A percentile compares a stretch with the other conserved stretches of the same genome.
phyloP scores from a whole-genome alignment of 106 monocot genomes.

The Acanthochlamys bracteata region DNA sequence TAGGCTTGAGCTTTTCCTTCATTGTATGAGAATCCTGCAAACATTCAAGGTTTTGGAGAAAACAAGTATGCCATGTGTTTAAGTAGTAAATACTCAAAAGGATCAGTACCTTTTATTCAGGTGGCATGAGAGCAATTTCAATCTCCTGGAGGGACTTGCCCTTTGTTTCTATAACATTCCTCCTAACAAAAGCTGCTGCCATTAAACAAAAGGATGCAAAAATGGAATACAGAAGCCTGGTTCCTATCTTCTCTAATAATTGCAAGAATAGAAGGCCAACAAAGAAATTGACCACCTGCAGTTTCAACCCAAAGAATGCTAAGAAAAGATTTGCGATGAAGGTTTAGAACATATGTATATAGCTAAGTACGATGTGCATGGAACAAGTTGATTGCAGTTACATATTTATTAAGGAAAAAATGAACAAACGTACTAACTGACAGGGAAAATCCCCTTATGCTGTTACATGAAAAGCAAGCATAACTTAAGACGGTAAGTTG shows the following conservation, averaged over 20 bases:
- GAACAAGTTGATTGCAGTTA: too few relatives aligned
- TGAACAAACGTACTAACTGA: too few relatives aligned
- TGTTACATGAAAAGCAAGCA: too few relatives aligned
- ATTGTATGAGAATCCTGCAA: too few relatives aligned
- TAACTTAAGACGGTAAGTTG: too few relatives aligned
- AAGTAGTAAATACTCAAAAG: too few relatives aligned
- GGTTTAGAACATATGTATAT: background rate
- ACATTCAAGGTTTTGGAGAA: too few relatives aligned
- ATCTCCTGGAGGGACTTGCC: constrained; percentile 95
- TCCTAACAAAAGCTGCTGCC: constrained; percentile 74
- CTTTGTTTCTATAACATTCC: constrained; percentile 93
- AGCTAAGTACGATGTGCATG: background rate
- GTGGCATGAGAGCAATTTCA: constrained; percentile 69
- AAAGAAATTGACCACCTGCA: constrained; percentile 87
- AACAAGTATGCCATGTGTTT: too few relatives aligned
- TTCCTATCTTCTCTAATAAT: constrained; percentile 64
- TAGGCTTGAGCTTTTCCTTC: too few relatives aligned
- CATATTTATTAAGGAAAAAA: too few relatives aligned
- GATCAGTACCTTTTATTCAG: constrained; percentile 10
- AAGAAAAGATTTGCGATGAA: background rate
- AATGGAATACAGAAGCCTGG: constrained; percentile 52
- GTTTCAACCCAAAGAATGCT: background rate
- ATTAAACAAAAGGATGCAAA: constrained; percentile 68
- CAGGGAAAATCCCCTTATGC: too few relatives aligned
- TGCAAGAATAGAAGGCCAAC: constrained; percentile 76